Conservation (phyloP, 345 rosid genomes). For the Hibiscus syriacus region DNA sequence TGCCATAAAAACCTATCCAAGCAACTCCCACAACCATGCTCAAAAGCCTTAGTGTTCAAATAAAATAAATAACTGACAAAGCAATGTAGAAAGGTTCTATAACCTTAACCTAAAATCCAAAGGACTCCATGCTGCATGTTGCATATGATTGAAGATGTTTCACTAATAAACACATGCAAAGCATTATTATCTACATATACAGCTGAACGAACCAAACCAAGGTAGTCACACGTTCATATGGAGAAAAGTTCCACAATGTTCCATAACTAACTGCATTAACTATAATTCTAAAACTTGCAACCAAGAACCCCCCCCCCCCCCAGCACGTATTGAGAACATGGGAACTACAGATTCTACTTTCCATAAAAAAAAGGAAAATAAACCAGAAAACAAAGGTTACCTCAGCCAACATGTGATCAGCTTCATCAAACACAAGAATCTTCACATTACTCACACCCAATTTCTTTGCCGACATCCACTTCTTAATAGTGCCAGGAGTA, state of each 20-base stretch:
- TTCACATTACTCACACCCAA: constrained; percentile 41
- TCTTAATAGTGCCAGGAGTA: constrained; percentile 91
- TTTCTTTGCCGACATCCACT: constrained; percentile 58
- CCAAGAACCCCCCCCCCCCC: not conserved
- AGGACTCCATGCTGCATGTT: not conserved
- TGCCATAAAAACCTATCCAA: not conserved
- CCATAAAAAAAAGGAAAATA: not conserved
- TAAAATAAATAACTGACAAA: not conserved
- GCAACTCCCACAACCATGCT: not conserved
- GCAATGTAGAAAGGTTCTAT: not conserved
- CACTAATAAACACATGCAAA: not conserved
- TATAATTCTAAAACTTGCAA: not conserved
- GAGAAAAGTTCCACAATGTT: not conserved
- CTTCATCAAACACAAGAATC: constrained; percentile 95
- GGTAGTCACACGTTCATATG: not conserved
- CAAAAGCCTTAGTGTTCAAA: not conserved
- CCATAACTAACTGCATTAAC: not conserved
- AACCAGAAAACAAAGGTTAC: constrained; percentile 27
- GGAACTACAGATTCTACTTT: not conserved
- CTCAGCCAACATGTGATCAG: constrained; percentile 94
- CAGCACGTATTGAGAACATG: not conserved
- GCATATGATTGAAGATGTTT: not conserved
- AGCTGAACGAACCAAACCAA: not conserved
- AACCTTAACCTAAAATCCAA: not conserved
- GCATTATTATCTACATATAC: not conserved